Evolutionary conservation across 495 filamentous ascomycete genomes (phyloP).

Genomic region (Tetracladium marchalianum): DNA sequence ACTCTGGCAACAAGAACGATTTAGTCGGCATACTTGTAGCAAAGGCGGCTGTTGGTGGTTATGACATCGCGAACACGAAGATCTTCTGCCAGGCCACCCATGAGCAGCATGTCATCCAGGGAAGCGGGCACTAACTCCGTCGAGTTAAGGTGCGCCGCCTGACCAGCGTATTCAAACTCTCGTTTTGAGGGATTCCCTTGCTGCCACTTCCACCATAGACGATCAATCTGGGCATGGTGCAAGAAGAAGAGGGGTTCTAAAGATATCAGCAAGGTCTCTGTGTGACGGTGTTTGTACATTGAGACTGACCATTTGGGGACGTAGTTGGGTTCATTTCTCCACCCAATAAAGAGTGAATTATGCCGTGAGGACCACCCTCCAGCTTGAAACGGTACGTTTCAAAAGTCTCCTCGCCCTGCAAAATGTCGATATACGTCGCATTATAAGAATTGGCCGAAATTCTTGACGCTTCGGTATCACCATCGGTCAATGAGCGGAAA

Average conservation of each 20-base stretch:
- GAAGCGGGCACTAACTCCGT: background rate
- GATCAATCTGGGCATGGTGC: constrained; percentile 47
- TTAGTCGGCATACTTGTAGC: too few species aligned
- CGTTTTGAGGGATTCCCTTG: constrained; percentile 27
- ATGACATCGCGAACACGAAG: constrained; percentile 4
- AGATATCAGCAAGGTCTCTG: background rate
- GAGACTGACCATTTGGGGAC: constrained; percentile 13
- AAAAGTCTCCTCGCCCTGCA: background rate
- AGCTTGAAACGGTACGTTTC: constrained; percentile 10
- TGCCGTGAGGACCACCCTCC: constrained; percentile 17
- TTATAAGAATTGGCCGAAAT: background rate
- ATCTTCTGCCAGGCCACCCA: constrained; percentile 6
- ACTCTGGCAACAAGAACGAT: too few species aligned
- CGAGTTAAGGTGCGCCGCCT: too few species aligned
- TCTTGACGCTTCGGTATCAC: background rate
- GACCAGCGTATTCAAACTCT: constrained; percentile 8
- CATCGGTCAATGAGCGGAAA: constrained; percentile 12
- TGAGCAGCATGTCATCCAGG: constrained; percentile 7
- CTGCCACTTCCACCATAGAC: constrained; percentile 53
- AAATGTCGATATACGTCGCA: constrained; percentile 2
- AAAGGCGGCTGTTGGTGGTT: constrained; percentile 9
- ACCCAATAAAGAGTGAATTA: constrained; percentile 11
- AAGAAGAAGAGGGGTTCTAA: constrained; percentile 48
- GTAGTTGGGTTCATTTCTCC: constrained; percentile 17
- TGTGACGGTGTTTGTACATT: background rate